Conservation (phyloP, 225 moss, liverwort and hornwort genomes). For the Polytrichum formosum region DNA sequence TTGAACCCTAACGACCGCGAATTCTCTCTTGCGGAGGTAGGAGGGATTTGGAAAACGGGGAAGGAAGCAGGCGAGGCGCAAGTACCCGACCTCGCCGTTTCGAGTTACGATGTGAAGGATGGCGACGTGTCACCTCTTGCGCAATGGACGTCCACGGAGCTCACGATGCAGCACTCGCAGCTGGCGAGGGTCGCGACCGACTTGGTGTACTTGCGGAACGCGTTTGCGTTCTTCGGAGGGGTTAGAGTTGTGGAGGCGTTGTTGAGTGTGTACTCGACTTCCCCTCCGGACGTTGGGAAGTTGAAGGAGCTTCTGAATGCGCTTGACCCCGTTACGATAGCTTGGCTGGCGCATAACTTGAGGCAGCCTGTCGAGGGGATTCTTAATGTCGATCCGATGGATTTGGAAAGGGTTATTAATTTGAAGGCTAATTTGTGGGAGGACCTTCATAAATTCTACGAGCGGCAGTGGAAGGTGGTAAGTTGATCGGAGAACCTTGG, state of each 20-base stretch:
- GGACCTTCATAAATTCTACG: constrained; percentile 69
- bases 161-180: constrained; percentile 54
- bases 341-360: constrained; percentile 63
- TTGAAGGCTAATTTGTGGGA: constrained; percentile 57
- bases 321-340: constrained; percentile 68
- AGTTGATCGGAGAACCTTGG: background rate
- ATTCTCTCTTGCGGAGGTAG: constrained; percentile 31
- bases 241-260: constrained; percentile 45
- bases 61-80: constrained; percentile 20
- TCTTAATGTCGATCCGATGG: constrained; percentile 55
- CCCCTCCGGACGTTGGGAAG: constrained; percentile 36
- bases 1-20: constrained; percentile 20
- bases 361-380: constrained; percentile 58
- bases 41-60: constrained; percentile 35
- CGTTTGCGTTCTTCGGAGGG: constrained; percentile 51
- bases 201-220: constrained; percentile 40
- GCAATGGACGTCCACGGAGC: constrained; percentile 61
- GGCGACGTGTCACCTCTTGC: constrained; percentile 36
- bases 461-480: constrained; percentile 82
- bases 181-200: constrained; percentile 56
- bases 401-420: constrained; percentile 47
- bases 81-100: constrained; percentile 24
- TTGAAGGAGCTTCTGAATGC: constrained; percentile 57
- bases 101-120: constrained; percentile 35
- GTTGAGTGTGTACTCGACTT: constrained; percentile 27